Conservation (phyloP, 2,329 filamentous ascomycete genomes). For the Albifimbria verrucaria region DNA sequence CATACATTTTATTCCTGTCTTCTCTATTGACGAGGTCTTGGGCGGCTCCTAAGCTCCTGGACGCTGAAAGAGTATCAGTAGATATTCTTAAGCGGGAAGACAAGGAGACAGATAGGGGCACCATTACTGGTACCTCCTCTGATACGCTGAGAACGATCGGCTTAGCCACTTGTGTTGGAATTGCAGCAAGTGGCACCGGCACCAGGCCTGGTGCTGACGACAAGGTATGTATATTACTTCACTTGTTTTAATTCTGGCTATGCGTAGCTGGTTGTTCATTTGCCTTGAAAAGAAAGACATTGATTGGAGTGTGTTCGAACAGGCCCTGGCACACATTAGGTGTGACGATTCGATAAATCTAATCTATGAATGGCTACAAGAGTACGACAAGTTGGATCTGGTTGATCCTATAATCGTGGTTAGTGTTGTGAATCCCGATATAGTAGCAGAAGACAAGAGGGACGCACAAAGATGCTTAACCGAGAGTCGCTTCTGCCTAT, state of each 20-base stretch:
- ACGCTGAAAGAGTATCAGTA: neutral
- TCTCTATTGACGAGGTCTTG: neutral
- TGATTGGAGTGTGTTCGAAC: neutral
- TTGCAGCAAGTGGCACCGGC: neutral
- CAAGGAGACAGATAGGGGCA: neutral
- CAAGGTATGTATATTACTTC: neutral
- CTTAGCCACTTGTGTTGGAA: neutral
- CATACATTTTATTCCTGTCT: neutral
- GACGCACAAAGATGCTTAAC: too few species aligned
- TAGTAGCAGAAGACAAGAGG: too few species aligned
- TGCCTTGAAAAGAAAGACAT: neutral
- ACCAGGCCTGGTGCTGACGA: neutral
- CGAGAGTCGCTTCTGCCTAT: too few species aligned
- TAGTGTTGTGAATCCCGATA: too few species aligned
- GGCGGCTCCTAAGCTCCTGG: neutral
- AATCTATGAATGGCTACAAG: neutral
- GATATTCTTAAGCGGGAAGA: neutral
- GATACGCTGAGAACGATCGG: neutral
- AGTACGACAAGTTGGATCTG: too few species aligned
- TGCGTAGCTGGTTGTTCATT: neutral
- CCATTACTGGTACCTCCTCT: neutral
- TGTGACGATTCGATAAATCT: neutral
- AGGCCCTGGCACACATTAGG: neutral
- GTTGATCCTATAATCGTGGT: too few species aligned
- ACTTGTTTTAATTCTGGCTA: neutral